Base-by-base conservation (phyloP, 169 alveolate species). In the Miamiensis avidus region DNA sequence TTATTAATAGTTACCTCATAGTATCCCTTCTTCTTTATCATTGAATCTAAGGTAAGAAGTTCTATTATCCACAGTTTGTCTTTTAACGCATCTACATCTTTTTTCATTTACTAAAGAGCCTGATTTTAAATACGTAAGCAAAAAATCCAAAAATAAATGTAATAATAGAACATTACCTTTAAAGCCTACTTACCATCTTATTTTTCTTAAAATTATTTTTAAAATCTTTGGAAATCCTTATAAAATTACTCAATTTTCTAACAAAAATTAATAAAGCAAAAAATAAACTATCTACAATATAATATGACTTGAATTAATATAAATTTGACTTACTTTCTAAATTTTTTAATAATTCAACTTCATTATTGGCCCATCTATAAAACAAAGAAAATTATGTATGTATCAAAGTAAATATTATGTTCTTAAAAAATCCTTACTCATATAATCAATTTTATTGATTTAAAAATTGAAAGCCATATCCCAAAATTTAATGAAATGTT, bases 401-500 rank as follows among this genome's bases (percentile, higher is more conserved):
- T 49, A 49, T 49, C 20, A 11, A 34, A 34, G 33, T 79, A 64
- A 29, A 79, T 79, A 1, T 79, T 30, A 16, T 79, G 31, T 29
- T 65, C 28, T 49, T 79, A 34, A 65, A 34, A 64, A 0, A 34
- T 29, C 6, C 64, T 79, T 30, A 79, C 64, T 34, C 64, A 79
- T 34, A 34, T 34, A 79, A 29, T 30, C 33, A 33, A 79, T 75
- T 65, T 64, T 34, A 29, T 79, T 28, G n/a, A n/a, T 34, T 65
- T 33, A 73, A 79, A 79, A 79, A 29, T 29, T 49, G n/a, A 65
- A 49, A 28, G 84, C 74, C 11, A 79, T 49, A 28, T 79, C 84
- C 84, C 84, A 79, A 49, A 79, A 64, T 15, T 79, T 33, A 16
- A 30, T 20, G 64, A 34, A 79, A 20, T 74, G 84, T 65, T 79